These are phyloP conservation scores for Sugiyamaella boreocaroliniensis DNA, from an alignment of 805 yeast species.

Conservation along the genomic window DNA sequence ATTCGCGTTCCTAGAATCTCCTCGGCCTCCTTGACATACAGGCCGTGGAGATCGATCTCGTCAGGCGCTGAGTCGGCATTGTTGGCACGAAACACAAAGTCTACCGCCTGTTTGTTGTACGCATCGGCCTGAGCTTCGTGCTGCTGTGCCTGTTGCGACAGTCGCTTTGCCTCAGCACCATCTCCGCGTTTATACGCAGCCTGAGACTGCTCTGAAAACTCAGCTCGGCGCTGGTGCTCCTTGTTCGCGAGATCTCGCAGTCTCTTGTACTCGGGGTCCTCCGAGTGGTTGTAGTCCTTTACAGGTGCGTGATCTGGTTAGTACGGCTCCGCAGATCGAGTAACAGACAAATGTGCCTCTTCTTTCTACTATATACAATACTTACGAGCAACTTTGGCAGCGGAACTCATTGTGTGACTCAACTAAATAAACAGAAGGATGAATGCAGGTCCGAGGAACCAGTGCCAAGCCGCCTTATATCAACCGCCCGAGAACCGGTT, in stretches of 20 bases:
- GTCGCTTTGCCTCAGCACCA: conserved; percentile 60
- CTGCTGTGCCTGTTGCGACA: conserved; percentile 62
- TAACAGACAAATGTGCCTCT: not conserved
- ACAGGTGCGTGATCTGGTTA: not conserved
- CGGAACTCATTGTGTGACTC: conserved; percentile 4
- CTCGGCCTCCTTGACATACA: conserved; percentile 82
- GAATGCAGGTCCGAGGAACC: too few relatives aligned
- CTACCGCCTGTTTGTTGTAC: conserved; percentile 73
- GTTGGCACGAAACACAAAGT: conserved; percentile 76
- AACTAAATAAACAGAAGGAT: not conserved
- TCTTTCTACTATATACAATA: not conserved
- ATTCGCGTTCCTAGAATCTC: conserved; percentile 69
- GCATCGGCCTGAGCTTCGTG: conserved; percentile 56
- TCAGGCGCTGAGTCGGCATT: conserved; percentile 78
- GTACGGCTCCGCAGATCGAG: not conserved
- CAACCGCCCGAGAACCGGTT: too few relatives aligned
- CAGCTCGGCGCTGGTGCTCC: conserved; percentile 51
- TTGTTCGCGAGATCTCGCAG: conserved; percentile 63
- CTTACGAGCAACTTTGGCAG: conserved; percentile 8
- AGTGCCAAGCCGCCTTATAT: too few relatives aligned
- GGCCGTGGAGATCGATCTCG: conserved; percentile 91
- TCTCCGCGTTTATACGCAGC: conserved; percentile 71
- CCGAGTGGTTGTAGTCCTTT: conserved; percentile 35
- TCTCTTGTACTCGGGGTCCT: conserved; percentile 43
- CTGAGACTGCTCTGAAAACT: conserved; percentile 63